phyloP scores from a whole-genome alignment of 129 eudicot species.

The Solidago caesia region DNA sequence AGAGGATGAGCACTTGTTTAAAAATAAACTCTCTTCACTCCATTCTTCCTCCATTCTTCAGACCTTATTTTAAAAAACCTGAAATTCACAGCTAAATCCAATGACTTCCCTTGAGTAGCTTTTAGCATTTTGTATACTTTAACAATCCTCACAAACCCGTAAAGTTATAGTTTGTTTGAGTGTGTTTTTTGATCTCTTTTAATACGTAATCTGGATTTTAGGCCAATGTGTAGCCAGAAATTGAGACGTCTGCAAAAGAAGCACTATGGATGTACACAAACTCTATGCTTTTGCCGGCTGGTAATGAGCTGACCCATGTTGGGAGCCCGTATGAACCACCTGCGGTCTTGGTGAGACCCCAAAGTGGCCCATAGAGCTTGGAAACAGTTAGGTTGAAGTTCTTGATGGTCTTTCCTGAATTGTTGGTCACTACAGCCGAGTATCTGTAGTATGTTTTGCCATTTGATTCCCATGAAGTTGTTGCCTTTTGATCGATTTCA shows the following conservation, averaged over 20 bases:
- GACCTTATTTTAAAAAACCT: constrained; percentile 36
- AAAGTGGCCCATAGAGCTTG: constrained; percentile 82
- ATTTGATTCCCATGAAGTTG: constrained; percentile 62
- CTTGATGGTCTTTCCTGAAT: constrained; percentile 65
- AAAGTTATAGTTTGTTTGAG: constrained; percentile 25
- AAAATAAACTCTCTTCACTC: constrained; percentile 78
- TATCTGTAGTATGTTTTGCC: constrained; percentile 91
- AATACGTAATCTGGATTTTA: constrained; percentile 30
- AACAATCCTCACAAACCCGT: constrained; percentile 53
- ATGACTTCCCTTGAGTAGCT: constrained; percentile 27
- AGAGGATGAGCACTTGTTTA: constrained; percentile 92
- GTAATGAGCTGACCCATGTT: constrained; percentile 63
- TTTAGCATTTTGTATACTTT: constrained; percentile 35
- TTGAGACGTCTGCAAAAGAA: constrained; percentile 61
- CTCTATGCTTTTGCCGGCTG: constrained; percentile 82
- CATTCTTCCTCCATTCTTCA: constrained; percentile 63
- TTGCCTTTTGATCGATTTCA: constrained; percentile 57
- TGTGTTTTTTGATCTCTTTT: constrained; percentile 5
- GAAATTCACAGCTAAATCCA: constrained; percentile 26
- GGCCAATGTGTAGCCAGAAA: constrained; percentile 66
- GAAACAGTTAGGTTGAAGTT: constrained; percentile 61
- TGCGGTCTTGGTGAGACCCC: constrained; percentile 77
- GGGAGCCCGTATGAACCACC: constrained; percentile 70
- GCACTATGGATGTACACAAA: constrained; percentile 86
- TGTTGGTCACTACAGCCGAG: constrained; percentile 70